Conservation (phyloP, 768 basidiomycete genomes). For the Floccularia luteovirens region DNA sequence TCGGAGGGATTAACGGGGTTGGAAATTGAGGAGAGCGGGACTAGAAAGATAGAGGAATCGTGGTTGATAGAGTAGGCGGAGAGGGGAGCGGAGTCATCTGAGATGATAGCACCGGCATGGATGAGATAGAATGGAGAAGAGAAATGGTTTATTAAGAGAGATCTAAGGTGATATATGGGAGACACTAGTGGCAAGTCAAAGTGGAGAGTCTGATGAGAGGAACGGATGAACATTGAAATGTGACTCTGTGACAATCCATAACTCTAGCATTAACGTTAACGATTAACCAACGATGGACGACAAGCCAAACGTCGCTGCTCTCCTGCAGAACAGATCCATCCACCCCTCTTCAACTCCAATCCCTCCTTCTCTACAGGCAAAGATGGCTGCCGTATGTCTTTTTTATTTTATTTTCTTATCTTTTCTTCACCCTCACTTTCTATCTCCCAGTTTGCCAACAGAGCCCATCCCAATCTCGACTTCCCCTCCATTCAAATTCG, state of each 20-base stretch:
- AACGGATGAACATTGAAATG: no score
- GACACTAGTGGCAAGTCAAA: no score
- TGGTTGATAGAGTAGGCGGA: conserved; percentile 68
- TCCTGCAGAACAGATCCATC: conserved; percentile 35
- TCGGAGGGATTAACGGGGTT: conserved; percentile 32
- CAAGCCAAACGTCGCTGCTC: no score
- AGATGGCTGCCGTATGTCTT: conserved; percentile 76
- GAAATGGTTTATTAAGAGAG: no score
- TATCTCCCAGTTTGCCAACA: conserved; percentile 29
- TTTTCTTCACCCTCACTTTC: conserved; percentile 5
- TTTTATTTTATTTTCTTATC: conserved; percentile 14
- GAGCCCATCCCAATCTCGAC: conserved; percentile 10
- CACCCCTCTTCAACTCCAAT: conserved; percentile 52
- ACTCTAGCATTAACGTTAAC: no score
- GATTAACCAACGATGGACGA: no score
- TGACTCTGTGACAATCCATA: no score
- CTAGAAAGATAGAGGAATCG: conserved; percentile 63
- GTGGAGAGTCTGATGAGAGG: no score
- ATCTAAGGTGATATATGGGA: no score
- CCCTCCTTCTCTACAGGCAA: conserved; percentile 85
- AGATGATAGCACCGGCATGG: conserved; percentile 86
- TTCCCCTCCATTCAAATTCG: conserved; percentile 15
- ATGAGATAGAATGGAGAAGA: conserved; percentile 95
- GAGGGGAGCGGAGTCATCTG: conserved; percentile 67
- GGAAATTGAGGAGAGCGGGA: conserved; percentile 33